Percentiles rank a stretch among this genome's conserved stretches.
Evolutionary conservation across 306 rosid genomes (phyloP).

Genomic region (Clitoria ternatea): DNA sequence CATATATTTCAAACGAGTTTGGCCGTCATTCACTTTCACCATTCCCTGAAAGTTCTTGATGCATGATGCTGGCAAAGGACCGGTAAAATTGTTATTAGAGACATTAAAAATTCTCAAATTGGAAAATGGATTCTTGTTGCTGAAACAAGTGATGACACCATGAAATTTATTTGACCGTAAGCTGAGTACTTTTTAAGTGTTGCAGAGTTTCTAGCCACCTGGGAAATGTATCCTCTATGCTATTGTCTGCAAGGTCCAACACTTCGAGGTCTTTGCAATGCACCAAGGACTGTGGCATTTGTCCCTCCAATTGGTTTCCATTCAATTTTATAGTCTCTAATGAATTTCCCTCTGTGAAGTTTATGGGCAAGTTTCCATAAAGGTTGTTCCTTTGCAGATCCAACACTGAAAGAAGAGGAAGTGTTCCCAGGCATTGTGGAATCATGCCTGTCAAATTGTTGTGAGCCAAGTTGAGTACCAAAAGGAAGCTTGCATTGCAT

Average conservation of each 20-base stretch:
- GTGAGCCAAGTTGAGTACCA: not conserved
- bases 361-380: conserved; percentile 15
- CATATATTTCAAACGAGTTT: not conserved
- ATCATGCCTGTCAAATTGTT: conserved; percentile 9
- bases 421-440: conserved; percentile 24
- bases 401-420: not conserved
- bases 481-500: not conserved
- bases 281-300: conserved; percentile 18
- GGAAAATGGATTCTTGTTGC: conserved; percentile 2
- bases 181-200: conserved; percentile 24
- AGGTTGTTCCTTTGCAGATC: conserved; percentile 35
- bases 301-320: conserved; percentile 33
- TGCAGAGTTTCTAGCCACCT: conserved; percentile 30
- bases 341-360: not conserved
- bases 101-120: conserved; percentile 34
- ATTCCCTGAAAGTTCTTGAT: conserved; percentile 30
- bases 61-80: conserved; percentile 23
- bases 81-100: conserved; percentile 33
- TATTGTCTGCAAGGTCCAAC: conserved; percentile 37
- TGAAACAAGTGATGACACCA: conserved; percentile 26
- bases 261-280: not conserved
- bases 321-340: conserved; percentile 24
- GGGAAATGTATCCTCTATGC: conserved; percentile 28
- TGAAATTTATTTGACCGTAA: conserved; percentile 34
- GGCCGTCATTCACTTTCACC: not conserved